Base-by-base conservation (phyloP, 2,329 filamentous ascomycete species). In the Diaporthe longicolla region DNA sequence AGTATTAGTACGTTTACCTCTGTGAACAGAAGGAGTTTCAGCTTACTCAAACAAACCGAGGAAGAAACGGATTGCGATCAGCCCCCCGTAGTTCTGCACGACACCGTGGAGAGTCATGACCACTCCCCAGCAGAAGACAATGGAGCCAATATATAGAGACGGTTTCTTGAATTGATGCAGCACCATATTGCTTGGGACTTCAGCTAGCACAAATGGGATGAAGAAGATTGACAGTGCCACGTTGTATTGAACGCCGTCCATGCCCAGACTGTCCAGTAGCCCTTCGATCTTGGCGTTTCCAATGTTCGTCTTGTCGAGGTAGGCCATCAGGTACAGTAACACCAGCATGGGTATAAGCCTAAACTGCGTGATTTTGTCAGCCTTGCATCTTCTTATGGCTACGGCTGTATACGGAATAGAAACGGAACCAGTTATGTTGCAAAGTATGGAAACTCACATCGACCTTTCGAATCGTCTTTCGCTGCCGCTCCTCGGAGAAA, bases 61-160 rank as follows among this genome's bases (percentile, higher is more conserved):
- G 17, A 88, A 80, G 40, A 87, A 83, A 0, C 86, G 85, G 10
- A 85, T 82, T 1, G 78, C 82, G 17, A 87, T 78, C 3, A 88
- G 80, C 4, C 80, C 81, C 17, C 78, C 78, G 75, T 82, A 85
- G 43, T 76, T 82, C 50, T 84, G 81, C 1, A 86, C 83, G 37
- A 88, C 83, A 5, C 87, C 87, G 76, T 86, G 87, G 26, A 84
- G 82, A 54, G 86, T 87, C 52, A 84, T 85, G 21, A 85, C 81
- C 74, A 88, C 76, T 50, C 86, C 84, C 86, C 87, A 89, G 58
- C 78, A 76, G 32, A 85, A 80, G 79, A 85, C 84, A 40, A 86
- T 80, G 24, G 76, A 77, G 4, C 82, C 79, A 1, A 87, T 77
- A 76, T 82, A 85, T 32, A 80, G 77, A 17, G 81, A 82, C 0